phyloP scores from a whole-genome alignment of 495 filamentous ascomycete species.

The Penicillium odoratum region DNA sequence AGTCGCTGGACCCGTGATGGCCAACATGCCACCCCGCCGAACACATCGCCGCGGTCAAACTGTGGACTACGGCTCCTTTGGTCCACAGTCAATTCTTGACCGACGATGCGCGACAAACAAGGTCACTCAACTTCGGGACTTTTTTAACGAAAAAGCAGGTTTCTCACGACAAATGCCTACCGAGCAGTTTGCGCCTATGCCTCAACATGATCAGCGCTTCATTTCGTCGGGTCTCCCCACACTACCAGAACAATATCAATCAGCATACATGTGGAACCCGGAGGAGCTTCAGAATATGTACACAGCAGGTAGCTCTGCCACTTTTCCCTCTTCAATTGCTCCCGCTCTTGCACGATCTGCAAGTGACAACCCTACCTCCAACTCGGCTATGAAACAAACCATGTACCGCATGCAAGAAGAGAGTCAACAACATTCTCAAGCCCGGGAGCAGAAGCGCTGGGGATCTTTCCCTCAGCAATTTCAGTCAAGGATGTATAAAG shows the following conservation, averaged over 20 bases:
- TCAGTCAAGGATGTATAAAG: constrained; percentile 8
- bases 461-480: constrained; percentile 26
- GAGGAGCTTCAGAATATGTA: constrained; percentile 40
- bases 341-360: constrained; percentile 26
- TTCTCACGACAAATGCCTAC: constrained; percentile 14
- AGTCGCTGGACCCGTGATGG: constrained; percentile 37
- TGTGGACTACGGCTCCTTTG: constrained; percentile 64
- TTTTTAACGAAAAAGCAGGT: constrained; percentile 37
- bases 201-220: constrained; percentile 17
- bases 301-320: constrained; percentile 13
- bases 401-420: constrained; percentile 24
- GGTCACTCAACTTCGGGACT: constrained; percentile 32
- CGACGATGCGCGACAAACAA: constrained; percentile 27
- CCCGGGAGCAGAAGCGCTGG: constrained; percentile 23
- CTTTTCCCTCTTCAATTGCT: constrained; percentile 17
- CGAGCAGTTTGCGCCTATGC: constrained; percentile 19
- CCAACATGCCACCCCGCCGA: constrained; percentile 20
- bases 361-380: constrained; percentile 24
- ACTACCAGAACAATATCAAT: constrained; percentile 24
- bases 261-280: constrained; percentile 32
- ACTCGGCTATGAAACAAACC: constrained; percentile 17
- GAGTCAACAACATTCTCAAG: constrained; percentile 4
- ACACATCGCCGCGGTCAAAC: constrained; percentile 77
- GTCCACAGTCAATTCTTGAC: constrained; percentile 38
- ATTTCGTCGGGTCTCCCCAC: constrained; percentile 5